Base-by-base conservation (phyloP, 1,284 basidiomycete species). In the Sporisorium reilianum region DNA sequence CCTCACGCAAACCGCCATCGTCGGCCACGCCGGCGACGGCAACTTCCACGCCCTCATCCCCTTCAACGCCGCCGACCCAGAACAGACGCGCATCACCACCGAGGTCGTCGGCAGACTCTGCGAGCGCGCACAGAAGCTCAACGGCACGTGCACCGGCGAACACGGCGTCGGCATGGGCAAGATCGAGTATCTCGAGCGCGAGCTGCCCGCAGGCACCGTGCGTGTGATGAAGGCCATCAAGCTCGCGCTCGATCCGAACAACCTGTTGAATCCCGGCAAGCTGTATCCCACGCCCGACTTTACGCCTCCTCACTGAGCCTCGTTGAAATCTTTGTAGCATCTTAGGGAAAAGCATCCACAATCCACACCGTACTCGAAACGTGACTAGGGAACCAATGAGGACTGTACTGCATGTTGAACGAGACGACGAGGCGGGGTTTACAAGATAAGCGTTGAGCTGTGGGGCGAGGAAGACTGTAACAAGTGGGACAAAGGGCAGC, bases 1-100 rank as follows among this genome's bases (percentile, higher is more conserved):
- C 2, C 51, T 75, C 20, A 63, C 45, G 0, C 60, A 57, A 0
- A 71, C 90, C 1, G 89, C 89, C 0, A 90, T 92, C 41, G 88
- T 91, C 11, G 93, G 93, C 1, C 93, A 95, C 78, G 92, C 93
- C 0, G 94, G 93, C 1, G 94, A 95, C 83, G 93, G 93, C 85
- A 87, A 88, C 79, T 86, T 80, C 30, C 84, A 85, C 70, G 74
- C 70, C 2, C 41, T 81, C 28, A 64, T 81, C 36, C 57, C 77
- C n/a, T 80, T 76, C 49, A 60, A 75, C n/a, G 63, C 75, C 46
- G 41, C 26, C 18, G 70, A 66, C 41, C 51, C 59, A 0, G 58
- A 58, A 53, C 65, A 81, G 68, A 52, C 78, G 20, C 38, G 79
- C 65, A 80, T 78, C 28, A 85, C 86, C n/a, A 82, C 84, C 53